A percentile compares a stretch with the other conserved stretches of the same genome.
Evolutionary conservation across 2,329 filamentous ascomycete species (phyloP).

Genomic region (Aspergillus brasiliensis): DNA sequence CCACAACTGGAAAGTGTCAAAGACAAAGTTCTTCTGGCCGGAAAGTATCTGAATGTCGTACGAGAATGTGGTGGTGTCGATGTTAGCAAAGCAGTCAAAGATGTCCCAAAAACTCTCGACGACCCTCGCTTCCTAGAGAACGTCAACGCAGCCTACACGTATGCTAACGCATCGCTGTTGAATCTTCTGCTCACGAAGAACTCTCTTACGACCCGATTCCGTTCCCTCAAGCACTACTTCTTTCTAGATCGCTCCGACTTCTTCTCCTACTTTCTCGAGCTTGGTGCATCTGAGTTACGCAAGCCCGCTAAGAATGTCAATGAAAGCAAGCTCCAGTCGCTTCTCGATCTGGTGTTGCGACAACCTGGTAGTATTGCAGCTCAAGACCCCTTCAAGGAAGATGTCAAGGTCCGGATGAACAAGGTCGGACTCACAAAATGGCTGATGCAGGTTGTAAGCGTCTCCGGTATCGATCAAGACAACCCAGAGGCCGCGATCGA

Average conservation of each 20-base stretch:
- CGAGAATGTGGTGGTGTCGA: slow-evolving; percentile 96
- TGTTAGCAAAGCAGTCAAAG: slow-evolving; percentile 81
- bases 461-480: slow-evolving; percentile 91
- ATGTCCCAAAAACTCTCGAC: slow-evolving; percentile 90
- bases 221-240: slow-evolving; percentile 97
- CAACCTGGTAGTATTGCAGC: slow-evolving; percentile 93
- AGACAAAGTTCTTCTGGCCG: slow-evolving; percentile 90
- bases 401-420: slow-evolving; percentile 97
- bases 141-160: slow-evolving; percentile 90
- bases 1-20: slow-evolving; percentile 89
- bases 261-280: slow-evolving; percentile 95
- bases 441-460: slow-evolving; percentile 93
- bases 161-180: slow-evolving; percentile 92
- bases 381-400: slow-evolving; percentile 95
- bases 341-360: slow-evolving; percentile 94
- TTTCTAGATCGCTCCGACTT: slow-evolving; percentile 98
- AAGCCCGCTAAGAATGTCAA: slow-evolving; percentile 90
- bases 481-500: slow-evolving; percentile 63
- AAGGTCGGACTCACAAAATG: slow-evolving; percentile 90
- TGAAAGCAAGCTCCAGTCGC: slow-evolving; percentile 86
- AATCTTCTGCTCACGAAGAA: slow-evolving; percentile 90
- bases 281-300: slow-evolving; percentile 83
- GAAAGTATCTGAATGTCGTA: slow-evolving; percentile 97
- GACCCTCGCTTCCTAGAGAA: slow-evolving; percentile 92
- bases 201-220: slow-evolving; percentile 79